Evolutionary conservation across 306 rosid genomes (phyloP), one percentile per base, ranked within the genome.

Genomic region (Hippophae rhamnoides): DNA sequence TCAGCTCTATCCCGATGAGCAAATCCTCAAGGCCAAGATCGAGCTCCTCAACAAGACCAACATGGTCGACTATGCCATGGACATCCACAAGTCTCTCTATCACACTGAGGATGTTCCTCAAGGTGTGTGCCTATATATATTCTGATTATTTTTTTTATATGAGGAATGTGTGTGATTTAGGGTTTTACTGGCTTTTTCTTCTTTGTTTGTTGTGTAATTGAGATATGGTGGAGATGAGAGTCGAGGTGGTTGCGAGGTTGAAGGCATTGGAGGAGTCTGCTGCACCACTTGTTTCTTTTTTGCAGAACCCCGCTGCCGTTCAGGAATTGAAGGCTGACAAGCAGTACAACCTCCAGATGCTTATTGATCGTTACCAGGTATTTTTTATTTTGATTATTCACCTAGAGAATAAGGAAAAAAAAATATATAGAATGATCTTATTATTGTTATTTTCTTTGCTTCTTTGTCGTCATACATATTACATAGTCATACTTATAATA

Each of bases 31-130:
- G 75, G 79, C 86, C 6, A 92, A 92, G 72, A 88, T 92, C 64
- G 95, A 85, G 64, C 95, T 92, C 5, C 92, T 92, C 46, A 88
- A 77, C 83, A 80, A 82, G 68, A 92, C 99, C 38, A 85, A 85
- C 78, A 92, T 92, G 99, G 99, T 92, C 23, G 99, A 92, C 52
- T 92, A 88, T 50, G 93, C 93, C 56, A 87, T 87, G 99, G 96
- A 87, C 73, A 87, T 87, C 68, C 87, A 88, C 78, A 92, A 92
- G 68, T 79, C 82, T 23, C 96, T 92, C 47, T 85, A 87, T 72
- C 95, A 75, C 61, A 83, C 95, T 1, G 96, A 92, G 47, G 96
- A 92, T 5, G 96, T 88, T 0, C 99, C 99, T 2, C 88, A 78
- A 42, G 82, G 88, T 79, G 13, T 49, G 43, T 10, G 7, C 26